Evolutionary conservation across 2,329 filamentous ascomycete genomes (phyloP).

Genomic region (Colletotrichum nymphaeae): DNA sequence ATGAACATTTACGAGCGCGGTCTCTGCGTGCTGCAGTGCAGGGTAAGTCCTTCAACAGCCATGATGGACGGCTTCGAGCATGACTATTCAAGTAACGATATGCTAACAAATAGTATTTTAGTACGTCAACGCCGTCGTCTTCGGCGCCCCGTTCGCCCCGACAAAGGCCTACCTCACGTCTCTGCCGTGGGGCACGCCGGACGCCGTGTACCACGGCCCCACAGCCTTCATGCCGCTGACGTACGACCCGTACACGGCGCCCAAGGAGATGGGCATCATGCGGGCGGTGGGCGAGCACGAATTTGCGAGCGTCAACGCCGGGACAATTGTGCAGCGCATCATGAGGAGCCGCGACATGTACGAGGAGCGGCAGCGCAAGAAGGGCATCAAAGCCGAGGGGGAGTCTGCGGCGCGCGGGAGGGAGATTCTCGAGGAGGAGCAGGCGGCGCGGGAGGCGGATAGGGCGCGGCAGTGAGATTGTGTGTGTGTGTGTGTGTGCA

Average conservation of each 20-base stretch:
- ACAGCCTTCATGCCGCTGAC: slow-evolving; percentile 88
- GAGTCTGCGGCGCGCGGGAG: slow-evolving; percentile 75
- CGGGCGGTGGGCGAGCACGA: slow-evolving; percentile 79
- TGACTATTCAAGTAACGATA: no score
- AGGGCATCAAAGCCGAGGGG: slow-evolving; percentile 84
- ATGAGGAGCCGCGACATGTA: slow-evolving; percentile 88
- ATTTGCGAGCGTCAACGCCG: slow-evolving; percentile 90
- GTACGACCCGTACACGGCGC: slow-evolving; percentile 83
- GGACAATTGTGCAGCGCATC: slow-evolving; percentile 91
- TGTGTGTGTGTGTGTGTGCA: not conserved
- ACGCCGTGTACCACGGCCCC: slow-evolving; percentile 94
- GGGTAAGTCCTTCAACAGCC: slow-evolving; percentile 58
- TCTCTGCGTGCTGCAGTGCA: slow-evolving; percentile 94
- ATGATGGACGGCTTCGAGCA: no score
- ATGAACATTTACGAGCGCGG: slow-evolving; percentile 99
- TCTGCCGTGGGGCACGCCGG: slow-evolving; percentile 79
- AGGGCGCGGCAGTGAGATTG: slow-evolving; percentile 36
- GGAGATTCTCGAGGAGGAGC: slow-evolving; percentile 72
- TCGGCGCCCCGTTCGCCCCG: slow-evolving; percentile 90
- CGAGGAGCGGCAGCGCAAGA: slow-evolving; percentile 89
- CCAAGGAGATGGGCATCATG: slow-evolving; percentile 88
- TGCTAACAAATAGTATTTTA: slow-evolving; percentile 46
- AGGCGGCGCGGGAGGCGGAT: slow-evolving; percentile 59
- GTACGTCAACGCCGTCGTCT: slow-evolving; percentile 89
- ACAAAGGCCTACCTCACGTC: slow-evolving; percentile 80